Evolutionary conservation across 2,329 filamentous ascomycete genomes (phyloP), one percentile per base, ranked within the genome.

Genomic region (Aspergillus aculeatus): DNA sequence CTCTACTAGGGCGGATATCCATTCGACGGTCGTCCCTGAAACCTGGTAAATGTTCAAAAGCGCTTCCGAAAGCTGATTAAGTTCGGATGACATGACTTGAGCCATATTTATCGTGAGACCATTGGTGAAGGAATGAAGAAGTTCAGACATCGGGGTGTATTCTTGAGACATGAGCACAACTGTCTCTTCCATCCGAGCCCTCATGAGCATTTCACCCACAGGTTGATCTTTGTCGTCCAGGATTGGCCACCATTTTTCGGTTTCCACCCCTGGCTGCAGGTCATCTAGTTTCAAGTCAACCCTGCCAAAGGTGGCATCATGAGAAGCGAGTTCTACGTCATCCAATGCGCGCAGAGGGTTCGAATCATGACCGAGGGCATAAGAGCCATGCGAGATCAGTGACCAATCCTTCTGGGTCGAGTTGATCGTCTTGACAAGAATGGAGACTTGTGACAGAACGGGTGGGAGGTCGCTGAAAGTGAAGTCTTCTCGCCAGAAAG

Each of bases 11-110:
- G 91, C 88, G 82, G 92, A 95, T 23, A 99, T 83, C 95, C 95
- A 99, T 60, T 97, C 92, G 48, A 84, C 84, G 2, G 91, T 90
- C 41, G 86, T 86, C 0, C 91, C 92, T 2, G 92, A 94, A 3
- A 96, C 93, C 71, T 99, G 95, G 69, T 94, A 99, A 55, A 99
- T 96, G 72, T 98, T 96, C 64, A 98, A 80, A 41, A 98, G 86
- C 29, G 90, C 87, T 71, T 97, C 93, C 2, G 92, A 90, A 9
- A 98, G 76, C n/a, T 86, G 84, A 56, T 89, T 89, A 35, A 97
- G 81, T 69, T 92, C 90, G 2, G 87, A 85, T 0, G 92, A 89
- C 57, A 97, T 82, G 58, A 90, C 85, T 49, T 90, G 86, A 2
- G 92, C 88, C 66, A 99, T 90, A 72, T 96, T 90, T 41, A 91